Conservation (phyloP, 352 stramenopile genomes). For the Thalassiosira oceanica region DNA sequence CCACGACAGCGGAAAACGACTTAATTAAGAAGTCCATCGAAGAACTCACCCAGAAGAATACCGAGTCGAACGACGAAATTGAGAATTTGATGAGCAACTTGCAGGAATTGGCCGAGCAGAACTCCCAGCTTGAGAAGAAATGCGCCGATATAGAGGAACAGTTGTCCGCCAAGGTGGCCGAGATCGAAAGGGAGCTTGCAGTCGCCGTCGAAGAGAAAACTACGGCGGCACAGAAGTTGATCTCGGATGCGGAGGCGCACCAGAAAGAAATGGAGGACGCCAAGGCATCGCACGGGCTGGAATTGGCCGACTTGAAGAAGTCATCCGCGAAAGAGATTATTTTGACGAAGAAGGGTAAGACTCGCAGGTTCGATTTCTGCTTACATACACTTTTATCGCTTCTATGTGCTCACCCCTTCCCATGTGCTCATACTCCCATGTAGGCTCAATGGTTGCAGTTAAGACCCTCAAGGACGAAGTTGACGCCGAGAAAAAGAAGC, state of each 20-base stretch:
- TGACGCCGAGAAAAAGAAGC: neutral
- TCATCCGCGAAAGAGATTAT: slow-evolving; percentile 2
- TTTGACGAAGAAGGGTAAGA: neutral
- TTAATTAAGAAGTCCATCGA: slow-evolving; percentile 11
- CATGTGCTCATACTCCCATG: too few relatives aligned
- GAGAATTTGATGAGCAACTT: slow-evolving; percentile 12
- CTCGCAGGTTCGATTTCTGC: neutral
- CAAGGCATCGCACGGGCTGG: neutral
- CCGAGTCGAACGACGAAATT: slow-evolving; percentile 10
- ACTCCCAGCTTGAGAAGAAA: slow-evolving; percentile 16
- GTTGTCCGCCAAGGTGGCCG: neutral
- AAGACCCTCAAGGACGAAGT: slow-evolving; percentile 1
- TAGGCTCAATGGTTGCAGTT: too few relatives aligned
- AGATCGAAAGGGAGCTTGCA: neutral
- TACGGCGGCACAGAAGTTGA: too few relatives aligned
- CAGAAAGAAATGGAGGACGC: neutral
- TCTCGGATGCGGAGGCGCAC: too few relatives aligned
- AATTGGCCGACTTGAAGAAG: neutral
- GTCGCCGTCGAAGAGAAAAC: too few relatives aligned
- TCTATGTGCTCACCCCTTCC: too few relatives aligned
- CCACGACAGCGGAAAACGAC: slow-evolving; percentile 14
- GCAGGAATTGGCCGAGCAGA: slow-evolving; percentile 23
- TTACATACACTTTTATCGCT: too few relatives aligned
- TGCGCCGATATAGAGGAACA: slow-evolving; percentile 26
- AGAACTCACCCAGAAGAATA: slow-evolving; percentile 19